Evolutionary conservation across 148 eudicot genomes (phyloP), one percentile per base, ranked within the genome.

Genomic region (Camellia sinensis): DNA sequence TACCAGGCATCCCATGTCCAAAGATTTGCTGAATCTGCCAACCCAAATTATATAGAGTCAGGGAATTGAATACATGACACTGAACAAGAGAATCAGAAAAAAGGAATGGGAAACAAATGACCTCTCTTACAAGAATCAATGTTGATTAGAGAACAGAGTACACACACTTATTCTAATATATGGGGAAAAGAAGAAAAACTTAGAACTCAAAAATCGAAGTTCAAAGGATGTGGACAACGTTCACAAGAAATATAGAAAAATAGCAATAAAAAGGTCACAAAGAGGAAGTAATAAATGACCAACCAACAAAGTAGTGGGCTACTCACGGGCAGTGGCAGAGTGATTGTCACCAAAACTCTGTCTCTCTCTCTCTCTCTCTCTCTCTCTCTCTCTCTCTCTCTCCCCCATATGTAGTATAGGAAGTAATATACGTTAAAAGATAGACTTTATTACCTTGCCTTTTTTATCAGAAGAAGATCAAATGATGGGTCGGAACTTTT

Each of bases 1-100:
- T 75, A 88, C 84, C 74, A 92, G 71, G 88, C 98, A 95, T 73
- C 98, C 98, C 98, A 95, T 95, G 67, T 84, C 86, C 68, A 53
- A 50, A 57, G 7, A 68, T 8, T 75, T 72, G 60, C 17, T 74
- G 22, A 62, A 67, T 45, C 81, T 67, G 46, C 78, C 70, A 71
- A 21, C 53, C 62, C 40, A 44, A 63, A 43, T 29, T 54, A 50
- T 62, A 41, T 43, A 75, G 37, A 81, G 4, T 40, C 41, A 78
- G 19, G 6, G 17, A 17, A 46, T 65, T 56, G 65, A 78, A 41
- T 65, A 4, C 62, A 69, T 43, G 7, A 67, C 15, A 10, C 14
- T 54, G 40, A 67, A 52, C 63, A 18, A 40, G 53, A 54, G 19
- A 56, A 48, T 1, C 41, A 45, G 56, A 59, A 8, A 52, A 75